phyloP scores from a whole-genome alignment of 768 basidiomycete genomes.

The Tulasnella sp. region DNA sequence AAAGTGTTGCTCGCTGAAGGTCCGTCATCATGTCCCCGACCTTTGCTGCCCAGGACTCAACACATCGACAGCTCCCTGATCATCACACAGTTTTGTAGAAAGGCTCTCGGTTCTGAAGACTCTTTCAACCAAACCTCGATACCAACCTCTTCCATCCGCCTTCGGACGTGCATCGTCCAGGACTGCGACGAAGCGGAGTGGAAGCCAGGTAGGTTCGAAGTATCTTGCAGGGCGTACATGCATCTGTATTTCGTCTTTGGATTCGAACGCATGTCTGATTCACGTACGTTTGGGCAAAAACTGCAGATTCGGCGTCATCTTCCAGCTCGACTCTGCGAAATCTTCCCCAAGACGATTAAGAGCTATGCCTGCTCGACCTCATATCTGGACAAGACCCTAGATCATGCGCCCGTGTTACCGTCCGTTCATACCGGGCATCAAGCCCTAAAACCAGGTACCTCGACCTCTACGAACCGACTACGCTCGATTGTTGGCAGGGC shows the following conservation, averaged over 20 bases:
- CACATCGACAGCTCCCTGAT: no score
- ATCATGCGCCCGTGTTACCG: not conserved
- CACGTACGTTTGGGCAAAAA: not conserved
- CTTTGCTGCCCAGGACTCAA: no score
- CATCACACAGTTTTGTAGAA: not conserved
- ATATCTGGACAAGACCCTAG: not conserved
- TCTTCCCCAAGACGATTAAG: not conserved
- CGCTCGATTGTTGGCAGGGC: not conserved
- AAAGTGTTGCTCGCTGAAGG: no score
- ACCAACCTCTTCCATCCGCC: not conserved
- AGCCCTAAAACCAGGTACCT: not conserved
- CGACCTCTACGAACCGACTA: no score
- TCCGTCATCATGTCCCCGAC: no score
- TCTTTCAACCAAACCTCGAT: not conserved
- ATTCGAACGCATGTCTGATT: not conserved
- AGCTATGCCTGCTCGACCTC: not conserved
- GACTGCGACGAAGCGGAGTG: not conserved
- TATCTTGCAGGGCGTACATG: conserved; percentile 5
- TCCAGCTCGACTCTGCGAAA: conserved; percentile 4
- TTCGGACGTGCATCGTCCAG: not conserved
- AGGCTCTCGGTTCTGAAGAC: not conserved
- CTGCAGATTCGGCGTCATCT: not conserved
- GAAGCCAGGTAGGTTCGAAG: conserved; percentile 15
- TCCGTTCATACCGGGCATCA: not conserved
- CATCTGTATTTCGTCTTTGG: not conserved